A percentile compares a stretch with the other conserved stretches of the same genome.
Conservation (phyloP, 495 filamentous ascomycete species). For the Penicillium odoratum region DNA sequence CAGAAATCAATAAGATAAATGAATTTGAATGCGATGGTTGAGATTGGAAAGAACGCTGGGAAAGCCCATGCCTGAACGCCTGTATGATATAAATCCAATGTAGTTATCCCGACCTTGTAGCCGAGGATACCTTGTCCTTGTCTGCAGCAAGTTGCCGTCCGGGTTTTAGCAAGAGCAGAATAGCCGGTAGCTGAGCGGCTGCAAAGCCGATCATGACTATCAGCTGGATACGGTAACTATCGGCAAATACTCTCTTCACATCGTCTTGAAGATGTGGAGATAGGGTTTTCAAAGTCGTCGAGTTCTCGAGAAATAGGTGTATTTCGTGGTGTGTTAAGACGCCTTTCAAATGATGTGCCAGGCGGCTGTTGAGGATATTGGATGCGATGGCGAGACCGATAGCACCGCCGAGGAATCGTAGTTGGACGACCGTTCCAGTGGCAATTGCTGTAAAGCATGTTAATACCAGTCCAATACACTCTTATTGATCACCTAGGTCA, state of each 20-base stretch:
- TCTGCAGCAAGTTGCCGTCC: constrained; percentile 23
- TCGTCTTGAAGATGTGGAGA: constrained; percentile 13
- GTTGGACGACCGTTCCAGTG: constrained; percentile 55
- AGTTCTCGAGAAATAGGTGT: constrained; percentile 28
- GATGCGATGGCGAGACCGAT: constrained; percentile 49
- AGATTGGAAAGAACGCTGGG: not conserved
- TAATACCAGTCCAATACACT: not conserved
- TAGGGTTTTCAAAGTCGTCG: constrained; percentile 13
- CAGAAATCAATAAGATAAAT: not conserved
- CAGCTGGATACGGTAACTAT: constrained; percentile 27
- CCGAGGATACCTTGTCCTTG: not conserved
- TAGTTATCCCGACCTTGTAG: not conserved
- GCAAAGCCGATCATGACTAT: constrained; percentile 36
- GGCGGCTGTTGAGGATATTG: constrained; percentile 34
- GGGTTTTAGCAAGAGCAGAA: constrained; percentile 21
- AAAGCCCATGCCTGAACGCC: not conserved
- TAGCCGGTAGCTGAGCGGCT: constrained; percentile 24
- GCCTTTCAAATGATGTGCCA: constrained; percentile 22
- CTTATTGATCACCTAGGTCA: constrained; percentile 1
- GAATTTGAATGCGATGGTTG: not conserved
- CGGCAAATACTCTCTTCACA: constrained; percentile 21
- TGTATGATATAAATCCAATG: not conserved
- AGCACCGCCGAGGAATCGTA: constrained; percentile 57
- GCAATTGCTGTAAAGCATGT: constrained; percentile 42
- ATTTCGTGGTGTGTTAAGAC: constrained; percentile 22